These are phyloP conservation scores for Diplodia intermedia DNA, from an alignment of 2,329 filamentous ascomycete species.

Conservation along the genomic window DNA sequence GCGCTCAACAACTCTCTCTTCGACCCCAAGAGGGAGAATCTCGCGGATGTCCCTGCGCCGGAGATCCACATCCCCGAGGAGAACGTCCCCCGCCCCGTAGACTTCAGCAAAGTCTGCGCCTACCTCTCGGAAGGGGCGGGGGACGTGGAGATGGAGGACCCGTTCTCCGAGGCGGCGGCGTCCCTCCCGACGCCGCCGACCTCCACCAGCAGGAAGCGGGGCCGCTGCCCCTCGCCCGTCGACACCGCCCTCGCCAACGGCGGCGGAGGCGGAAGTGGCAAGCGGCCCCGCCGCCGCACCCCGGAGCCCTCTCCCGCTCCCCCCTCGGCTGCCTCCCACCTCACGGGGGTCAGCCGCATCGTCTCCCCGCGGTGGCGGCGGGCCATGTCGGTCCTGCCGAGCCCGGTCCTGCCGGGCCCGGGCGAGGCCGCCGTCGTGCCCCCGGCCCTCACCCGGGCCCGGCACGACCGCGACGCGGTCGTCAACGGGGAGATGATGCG, in stretches of 20 bases:
- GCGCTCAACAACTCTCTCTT: too few species aligned
- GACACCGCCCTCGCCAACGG: not conserved
- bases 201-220: not conserved
- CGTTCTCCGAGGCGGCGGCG: not conserved
- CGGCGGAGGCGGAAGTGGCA: too few species aligned
- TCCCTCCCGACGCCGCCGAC: not conserved
- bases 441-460: not conserved
- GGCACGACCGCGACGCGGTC: conserved; percentile 14
- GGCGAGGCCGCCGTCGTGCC: not conserved
- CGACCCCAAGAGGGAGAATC: too few species aligned
- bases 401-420: not conserved
- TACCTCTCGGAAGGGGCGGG: not conserved
- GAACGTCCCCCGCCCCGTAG: not conserved
- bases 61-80: not conserved
- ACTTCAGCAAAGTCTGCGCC: not conserved
- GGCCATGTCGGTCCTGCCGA: not conserved
- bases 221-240: not conserved
- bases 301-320: not conserved
- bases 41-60: not conserved
- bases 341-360: not conserved
- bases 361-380: not conserved
- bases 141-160: not conserved
- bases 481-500: not conserved
- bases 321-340: not conserved
- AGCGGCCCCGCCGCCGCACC: too few species aligned